phyloP scores from a whole-genome alignment of 768 basidiomycete species.

The Boletus sp. region DNA sequence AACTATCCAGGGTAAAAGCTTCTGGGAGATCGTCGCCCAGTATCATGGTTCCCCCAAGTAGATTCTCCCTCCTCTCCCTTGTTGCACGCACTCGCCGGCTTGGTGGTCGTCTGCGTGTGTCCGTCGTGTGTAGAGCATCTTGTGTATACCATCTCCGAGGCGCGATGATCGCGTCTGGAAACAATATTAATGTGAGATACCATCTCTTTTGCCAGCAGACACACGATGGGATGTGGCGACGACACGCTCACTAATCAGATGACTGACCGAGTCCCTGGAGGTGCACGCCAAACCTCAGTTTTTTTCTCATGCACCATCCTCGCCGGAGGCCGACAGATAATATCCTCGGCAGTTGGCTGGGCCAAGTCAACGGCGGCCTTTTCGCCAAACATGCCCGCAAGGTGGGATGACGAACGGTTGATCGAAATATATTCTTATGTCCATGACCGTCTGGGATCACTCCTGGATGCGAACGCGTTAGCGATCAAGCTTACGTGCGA shows the following conservation, averaged over 20 bases:
- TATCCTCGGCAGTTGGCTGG: not conserved
- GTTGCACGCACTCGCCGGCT: not conserved
- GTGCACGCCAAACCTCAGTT: not conserved
- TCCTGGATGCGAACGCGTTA: not conserved
- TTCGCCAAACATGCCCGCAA: not conserved
- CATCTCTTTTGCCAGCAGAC: not conserved
- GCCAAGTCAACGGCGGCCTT: not conserved
- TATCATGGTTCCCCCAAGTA: constrained; percentile 24
- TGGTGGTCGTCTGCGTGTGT: not conserved
- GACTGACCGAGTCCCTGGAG: too few relatives aligned
- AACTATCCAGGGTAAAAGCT: constrained; percentile 53
- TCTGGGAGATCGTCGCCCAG: constrained; percentile 49
- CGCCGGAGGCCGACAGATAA: not conserved
- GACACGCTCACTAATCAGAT: not conserved
- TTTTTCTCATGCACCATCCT: not conserved
- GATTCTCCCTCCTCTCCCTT: not conserved
- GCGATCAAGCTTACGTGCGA: not conserved
- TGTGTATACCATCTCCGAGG: not conserved
- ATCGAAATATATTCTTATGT: not conserved
- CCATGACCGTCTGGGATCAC: not conserved
- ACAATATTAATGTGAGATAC: not conserved
- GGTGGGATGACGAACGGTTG: not conserved
- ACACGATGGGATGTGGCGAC: not conserved
- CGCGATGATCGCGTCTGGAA: not conserved
- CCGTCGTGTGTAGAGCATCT: not conserved